Conservation (phyloP, 2,329 filamentous ascomycete species). For the Coleophoma crateriformis region DNA sequence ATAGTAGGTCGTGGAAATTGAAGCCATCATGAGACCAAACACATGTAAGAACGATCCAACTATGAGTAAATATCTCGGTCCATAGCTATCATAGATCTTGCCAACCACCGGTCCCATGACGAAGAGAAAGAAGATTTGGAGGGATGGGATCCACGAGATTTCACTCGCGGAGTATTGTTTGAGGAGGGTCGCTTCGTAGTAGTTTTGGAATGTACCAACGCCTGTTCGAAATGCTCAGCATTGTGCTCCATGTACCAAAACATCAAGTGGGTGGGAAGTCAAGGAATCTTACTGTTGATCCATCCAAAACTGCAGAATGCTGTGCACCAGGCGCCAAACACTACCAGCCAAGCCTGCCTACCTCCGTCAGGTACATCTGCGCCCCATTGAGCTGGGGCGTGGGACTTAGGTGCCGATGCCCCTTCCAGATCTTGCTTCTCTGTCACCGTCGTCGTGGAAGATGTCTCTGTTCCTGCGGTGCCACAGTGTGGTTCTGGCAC, state of each 20-base stretch:
- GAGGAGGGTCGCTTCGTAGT: slow-evolving; percentile 44
- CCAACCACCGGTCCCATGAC: slow-evolving; percentile 47
- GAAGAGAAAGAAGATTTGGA: slow-evolving; percentile 44
- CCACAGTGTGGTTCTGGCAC: too few species aligned
- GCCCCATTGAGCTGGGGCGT: too few species aligned
- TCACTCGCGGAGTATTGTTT: slow-evolving; percentile 40
- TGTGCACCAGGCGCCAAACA: slow-evolving; percentile 36
- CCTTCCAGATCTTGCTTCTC: too few species aligned
- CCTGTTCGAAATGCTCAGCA: slow-evolving; percentile 6
- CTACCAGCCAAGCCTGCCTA: slow-evolving; percentile 46
- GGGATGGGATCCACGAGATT: slow-evolving; percentile 51
- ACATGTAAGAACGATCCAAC: slow-evolving; percentile 46
- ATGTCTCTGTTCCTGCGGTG: too few species aligned
- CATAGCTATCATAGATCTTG: slow-evolving; percentile 54
- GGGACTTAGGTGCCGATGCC: too few species aligned
- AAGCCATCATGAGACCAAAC: slow-evolving; percentile 30
- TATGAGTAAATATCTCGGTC: slow-evolving; percentile 48
- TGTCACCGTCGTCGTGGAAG: too few species aligned
- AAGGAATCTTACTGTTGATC: slow-evolving; percentile 25
- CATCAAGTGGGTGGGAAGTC: too few species aligned
- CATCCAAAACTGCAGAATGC: slow-evolving; percentile 41
- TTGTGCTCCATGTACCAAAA: background rate
- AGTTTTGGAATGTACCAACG: slow-evolving; percentile 47
- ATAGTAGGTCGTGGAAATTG: slow-evolving; percentile 29
- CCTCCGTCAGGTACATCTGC: slow-evolving; percentile 43